Evolutionary conservation across 73 alveolate species (phyloP).

Genomic region (Durusdinium trenchii): DNA sequence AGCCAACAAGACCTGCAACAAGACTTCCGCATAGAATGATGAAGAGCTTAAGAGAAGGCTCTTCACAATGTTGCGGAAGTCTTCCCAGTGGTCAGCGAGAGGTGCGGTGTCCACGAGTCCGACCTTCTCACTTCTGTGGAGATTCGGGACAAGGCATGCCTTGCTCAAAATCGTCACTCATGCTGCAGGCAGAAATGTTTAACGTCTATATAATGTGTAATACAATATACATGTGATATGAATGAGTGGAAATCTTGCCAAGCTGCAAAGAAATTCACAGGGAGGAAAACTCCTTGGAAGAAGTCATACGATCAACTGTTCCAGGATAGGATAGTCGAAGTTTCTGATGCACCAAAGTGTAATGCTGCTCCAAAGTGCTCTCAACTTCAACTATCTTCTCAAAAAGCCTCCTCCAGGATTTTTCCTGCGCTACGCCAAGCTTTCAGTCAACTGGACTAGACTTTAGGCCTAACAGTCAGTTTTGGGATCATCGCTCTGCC

Average conservation of each 20-base stretch:
- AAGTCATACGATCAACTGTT: background rate
- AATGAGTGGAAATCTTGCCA: background rate
- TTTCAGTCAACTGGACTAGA: too few species aligned
- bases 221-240: background rate
- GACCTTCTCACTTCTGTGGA: constrained; percentile 80
- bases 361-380: constrained; percentile 12
- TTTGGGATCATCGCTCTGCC: background rate
- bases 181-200: too few species aligned
- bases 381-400: constrained; percentile 1
- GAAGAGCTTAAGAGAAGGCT: background rate
- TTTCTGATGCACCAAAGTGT: background rate
- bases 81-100: background rate
- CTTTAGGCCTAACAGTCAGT: background rate
- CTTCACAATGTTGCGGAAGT: background rate
- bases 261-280: constrained; percentile 73
- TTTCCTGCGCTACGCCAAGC: background rate
- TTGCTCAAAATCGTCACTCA: background rate
- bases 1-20: constrained; percentile 45
- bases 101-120: background rate
- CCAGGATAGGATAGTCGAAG: background rate
- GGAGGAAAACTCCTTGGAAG: constrained; percentile 45
- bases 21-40: too few species aligned
- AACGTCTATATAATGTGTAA: background rate
- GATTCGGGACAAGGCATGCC: constrained; percentile 79
- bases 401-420: background rate